These are phyloP conservation scores for Apophysomyces sp. DNA, from an alignment of 371 early-diverging fungal genomes.

Conservation along the genomic window DNA sequence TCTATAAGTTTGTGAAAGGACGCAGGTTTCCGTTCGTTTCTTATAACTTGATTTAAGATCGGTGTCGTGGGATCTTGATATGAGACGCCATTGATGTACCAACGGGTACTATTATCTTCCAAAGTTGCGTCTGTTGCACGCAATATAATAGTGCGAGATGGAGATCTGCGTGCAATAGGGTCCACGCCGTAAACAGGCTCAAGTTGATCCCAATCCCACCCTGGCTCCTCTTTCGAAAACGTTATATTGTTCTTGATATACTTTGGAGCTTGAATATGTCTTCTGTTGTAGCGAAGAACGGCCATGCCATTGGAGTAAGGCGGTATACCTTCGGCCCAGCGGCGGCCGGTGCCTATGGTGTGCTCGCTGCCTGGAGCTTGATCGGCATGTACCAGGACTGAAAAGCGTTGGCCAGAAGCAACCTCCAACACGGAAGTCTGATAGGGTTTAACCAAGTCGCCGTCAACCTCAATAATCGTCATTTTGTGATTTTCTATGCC, in stretches of 20 bases:
- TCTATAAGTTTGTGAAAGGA: not conserved
- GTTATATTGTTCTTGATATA: not conserved
- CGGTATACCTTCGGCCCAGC: conserved; percentile 22
- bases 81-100: conserved; percentile 31
- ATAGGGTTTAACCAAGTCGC: conserved; percentile 32
- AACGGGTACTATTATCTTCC: conserved; percentile 20
- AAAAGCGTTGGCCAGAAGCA: conserved; percentile 42
- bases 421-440: conserved; percentile 25
- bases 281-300: conserved; percentile 15
- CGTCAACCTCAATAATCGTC: conserved; percentile 46
- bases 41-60: conserved; percentile 8
- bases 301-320: conserved; percentile 22
- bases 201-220: conserved; percentile 22
- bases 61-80: conserved; percentile 11
- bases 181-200: conserved; percentile 26
- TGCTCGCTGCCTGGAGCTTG: conserved; percentile 13
- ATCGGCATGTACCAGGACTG: conserved; percentile 27
- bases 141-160: conserved; percentile 21
- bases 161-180: conserved; percentile 9
- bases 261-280: not conserved
- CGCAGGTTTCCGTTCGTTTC: not conserved
- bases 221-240: not conserved
- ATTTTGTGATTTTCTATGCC: conserved; percentile 31
- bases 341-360: conserved; percentile 12
- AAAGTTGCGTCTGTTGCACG: conserved; percentile 10